phyloP scores from a whole-genome alignment of 768 basidiomycete species.

The Leucogyrophana mollusca region DNA sequence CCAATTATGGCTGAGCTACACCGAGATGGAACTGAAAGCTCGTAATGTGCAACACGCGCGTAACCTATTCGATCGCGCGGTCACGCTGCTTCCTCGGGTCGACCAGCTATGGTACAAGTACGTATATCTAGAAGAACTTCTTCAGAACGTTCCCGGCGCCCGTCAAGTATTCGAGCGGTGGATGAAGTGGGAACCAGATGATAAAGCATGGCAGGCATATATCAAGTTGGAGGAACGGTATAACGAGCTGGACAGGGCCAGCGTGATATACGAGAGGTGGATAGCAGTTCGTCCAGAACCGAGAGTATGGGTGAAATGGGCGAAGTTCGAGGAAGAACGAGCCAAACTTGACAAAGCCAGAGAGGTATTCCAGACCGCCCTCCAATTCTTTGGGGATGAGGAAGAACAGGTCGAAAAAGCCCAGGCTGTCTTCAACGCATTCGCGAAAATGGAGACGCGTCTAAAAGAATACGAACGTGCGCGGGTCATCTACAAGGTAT shows the following conservation, averaged over 20 bases:
- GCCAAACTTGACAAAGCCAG: constrained; percentile 65
- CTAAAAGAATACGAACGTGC: constrained; percentile 97
- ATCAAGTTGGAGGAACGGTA: constrained; percentile 97
- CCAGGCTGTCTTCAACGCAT: constrained; percentile 89
- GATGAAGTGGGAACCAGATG: constrained; percentile 99
- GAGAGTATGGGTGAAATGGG: constrained; percentile 81
- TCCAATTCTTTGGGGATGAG: constrained; percentile 89
- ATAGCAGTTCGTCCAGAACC: constrained; percentile 75
- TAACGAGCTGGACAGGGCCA: constrained; percentile 87
- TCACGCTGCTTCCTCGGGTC: constrained; percentile 92
- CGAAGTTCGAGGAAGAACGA: constrained; percentile 84
- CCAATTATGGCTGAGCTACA: constrained; percentile 92
- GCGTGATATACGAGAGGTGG: constrained; percentile 91
- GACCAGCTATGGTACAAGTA: constrained; percentile 99
- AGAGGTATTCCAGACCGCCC: constrained; percentile 86
- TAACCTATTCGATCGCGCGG: constrained; percentile 95
- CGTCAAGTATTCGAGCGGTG: constrained; percentile 98
- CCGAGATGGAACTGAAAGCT: constrained; percentile 97
- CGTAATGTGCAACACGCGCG: constrained; percentile 97
- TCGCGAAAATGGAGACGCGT: constrained; percentile 97
- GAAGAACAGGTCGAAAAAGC: constrained; percentile 86
- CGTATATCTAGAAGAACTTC: constrained; percentile 95
- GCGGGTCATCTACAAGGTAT: constrained; percentile 93
- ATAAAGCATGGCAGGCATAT: constrained; percentile 99
- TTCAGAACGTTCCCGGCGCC: constrained; percentile 94